phyloP scores from a whole-genome alignment of 2,329 filamentous ascomycete species.

The Xylariaceae sp. region DNA sequence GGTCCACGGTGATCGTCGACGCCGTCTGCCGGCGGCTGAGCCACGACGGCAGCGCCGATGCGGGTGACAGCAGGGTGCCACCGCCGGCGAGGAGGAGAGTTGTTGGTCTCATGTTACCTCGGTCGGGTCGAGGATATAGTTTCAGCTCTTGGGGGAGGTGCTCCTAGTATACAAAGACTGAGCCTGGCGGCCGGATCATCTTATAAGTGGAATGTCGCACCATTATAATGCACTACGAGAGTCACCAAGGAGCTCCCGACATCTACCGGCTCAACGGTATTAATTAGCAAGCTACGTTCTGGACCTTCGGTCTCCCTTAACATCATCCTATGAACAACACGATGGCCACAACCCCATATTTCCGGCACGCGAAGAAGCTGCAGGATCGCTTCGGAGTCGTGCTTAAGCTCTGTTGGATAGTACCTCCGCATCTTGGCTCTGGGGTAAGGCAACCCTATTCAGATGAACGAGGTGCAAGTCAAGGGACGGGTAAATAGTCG shows the following conservation, averaged over 20 bases:
- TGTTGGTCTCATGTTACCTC: slow-evolving; percentile 25
- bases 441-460: slow-evolving; percentile 21
- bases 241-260: slow-evolving; percentile 1
- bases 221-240: not conserved
- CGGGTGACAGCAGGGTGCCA: slow-evolving; percentile 20
- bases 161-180: not conserved
- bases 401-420: slow-evolving; percentile 24
- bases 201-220: slow-evolving; percentile 9
- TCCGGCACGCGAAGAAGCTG: slow-evolving; percentile 17
- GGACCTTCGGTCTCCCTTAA: slow-evolving; percentile 19
- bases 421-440: slow-evolving; percentile 29
- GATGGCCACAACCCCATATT: slow-evolving; percentile 7
- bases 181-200: slow-evolving; percentile 1
- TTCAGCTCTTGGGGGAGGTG: not conserved
- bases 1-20: slow-evolving; percentile 43
- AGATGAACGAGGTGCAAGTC: slow-evolving; percentile 19
- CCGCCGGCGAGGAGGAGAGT: slow-evolving; percentile 18
- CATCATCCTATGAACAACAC: slow-evolving; percentile 12
- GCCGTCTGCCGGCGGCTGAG: slow-evolving; percentile 26
- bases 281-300: slow-evolving; percentile 20
- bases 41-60: slow-evolving; percentile 29
- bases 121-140: not conserved
- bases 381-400: slow-evolving; percentile 16
- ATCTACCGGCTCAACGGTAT: slow-evolving; percentile 15
- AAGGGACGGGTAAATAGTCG: slow-evolving; percentile 33